Evolutionary conservation across 2,329 filamentous ascomycete genomes (phyloP).

Genomic region (Aspergillus eucalypticola): DNA sequence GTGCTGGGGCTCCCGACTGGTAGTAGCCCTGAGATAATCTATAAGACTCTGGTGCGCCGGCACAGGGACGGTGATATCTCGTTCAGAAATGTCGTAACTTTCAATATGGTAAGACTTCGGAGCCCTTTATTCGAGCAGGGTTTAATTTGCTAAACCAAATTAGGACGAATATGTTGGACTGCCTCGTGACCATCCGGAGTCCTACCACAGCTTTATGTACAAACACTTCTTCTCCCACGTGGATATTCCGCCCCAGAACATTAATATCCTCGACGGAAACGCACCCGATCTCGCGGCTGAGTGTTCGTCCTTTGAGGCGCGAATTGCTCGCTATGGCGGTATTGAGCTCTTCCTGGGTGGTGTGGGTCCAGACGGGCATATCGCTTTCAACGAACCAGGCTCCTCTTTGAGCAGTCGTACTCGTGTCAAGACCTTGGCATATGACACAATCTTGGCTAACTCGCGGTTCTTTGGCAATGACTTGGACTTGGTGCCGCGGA

Average conservation of each 20-base stretch:
- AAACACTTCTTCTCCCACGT: conserved; percentile 86
- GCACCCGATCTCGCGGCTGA: conserved; percentile 73
- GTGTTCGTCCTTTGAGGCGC: conserved; percentile 75
- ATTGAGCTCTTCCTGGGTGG: conserved; percentile 85
- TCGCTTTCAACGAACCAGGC: conserved; percentile 88
- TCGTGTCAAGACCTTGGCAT: conserved; percentile 81
- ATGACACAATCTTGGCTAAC: conserved; percentile 84
- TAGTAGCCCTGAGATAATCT: conserved; percentile 76
- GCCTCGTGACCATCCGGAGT: conserved; percentile 78
- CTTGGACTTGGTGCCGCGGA: conserved; percentile 70
- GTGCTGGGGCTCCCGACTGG: conserved; percentile 82
- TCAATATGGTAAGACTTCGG: conserved; percentile 72
- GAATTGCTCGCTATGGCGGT: conserved; percentile 71
- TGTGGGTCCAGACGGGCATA: conserved; percentile 83
- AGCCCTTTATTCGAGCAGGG: not conserved
- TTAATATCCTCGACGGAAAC: conserved; percentile 82
- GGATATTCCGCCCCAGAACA: conserved; percentile 77
- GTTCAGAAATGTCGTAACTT: conserved; percentile 85
- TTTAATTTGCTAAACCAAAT: conserved; percentile 13
- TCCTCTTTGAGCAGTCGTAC: conserved; percentile 76
- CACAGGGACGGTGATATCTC: conserved; percentile 62
- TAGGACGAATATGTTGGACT: conserved; percentile 86
- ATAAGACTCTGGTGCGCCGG: conserved; percentile 67
- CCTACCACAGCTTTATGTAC: conserved; percentile 93
- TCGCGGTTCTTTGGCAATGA: conserved; percentile 80